Conservation (phyloP, 257 asterid genomes). For the Solanum boliviense region DNA sequence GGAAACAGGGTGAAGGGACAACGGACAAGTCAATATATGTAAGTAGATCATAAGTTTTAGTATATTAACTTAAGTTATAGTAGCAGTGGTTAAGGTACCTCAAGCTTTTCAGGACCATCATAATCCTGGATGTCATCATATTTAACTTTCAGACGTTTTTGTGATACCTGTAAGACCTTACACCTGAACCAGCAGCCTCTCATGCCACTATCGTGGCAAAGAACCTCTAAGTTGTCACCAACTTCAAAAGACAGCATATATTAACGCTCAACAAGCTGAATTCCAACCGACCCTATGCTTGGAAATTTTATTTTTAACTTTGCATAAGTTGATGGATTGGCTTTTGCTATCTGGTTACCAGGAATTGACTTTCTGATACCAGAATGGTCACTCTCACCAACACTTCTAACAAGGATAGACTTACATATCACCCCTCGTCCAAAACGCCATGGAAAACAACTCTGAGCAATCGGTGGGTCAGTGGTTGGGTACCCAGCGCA, state of each 20-base stretch:
- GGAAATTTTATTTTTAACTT: not conserved
- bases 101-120: not conserved
- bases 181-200: slow-evolving; percentile 30
- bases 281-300: not conserved
- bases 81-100: not conserved
- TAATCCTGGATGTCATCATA: not conserved
- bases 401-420: not conserved
- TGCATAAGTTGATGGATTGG: not conserved
- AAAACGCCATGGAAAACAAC: no score
- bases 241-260: not conserved
- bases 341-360: not conserved
- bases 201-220: slow-evolving; percentile 36
- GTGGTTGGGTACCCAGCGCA: no score
- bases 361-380: not conserved
- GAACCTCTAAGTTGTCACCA: no score
- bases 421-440: no score
- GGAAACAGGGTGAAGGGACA: not conserved
- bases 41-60: not conserved
- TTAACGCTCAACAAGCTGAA: not conserved
- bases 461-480: no score
- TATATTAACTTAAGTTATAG: not conserved
- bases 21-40: not conserved
- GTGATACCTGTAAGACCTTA: slow-evolving; percentile 25
- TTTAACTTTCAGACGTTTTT: slow-evolving; percentile 26
- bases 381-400: not conserved